Percentiles rank a stretch among this genome's conserved stretches.
phyloP scores from a whole-genome alignment of 768 basidiomycete genomes.

The Lanmaoa pseudosensibilis region DNA sequence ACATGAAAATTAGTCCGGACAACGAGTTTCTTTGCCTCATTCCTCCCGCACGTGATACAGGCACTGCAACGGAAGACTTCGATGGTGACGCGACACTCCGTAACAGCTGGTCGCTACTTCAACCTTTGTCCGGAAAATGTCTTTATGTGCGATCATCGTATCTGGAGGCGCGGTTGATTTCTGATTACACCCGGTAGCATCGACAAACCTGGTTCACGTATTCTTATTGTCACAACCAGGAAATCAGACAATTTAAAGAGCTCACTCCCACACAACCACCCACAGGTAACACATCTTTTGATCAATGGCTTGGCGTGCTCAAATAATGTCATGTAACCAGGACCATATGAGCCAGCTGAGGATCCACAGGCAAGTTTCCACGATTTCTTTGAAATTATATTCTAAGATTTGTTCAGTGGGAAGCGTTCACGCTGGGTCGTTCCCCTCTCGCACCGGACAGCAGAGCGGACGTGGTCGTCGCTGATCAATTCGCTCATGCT shows the following conservation, averaged over 20 bases:
- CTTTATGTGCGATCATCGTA: slow-evolving; percentile 69
- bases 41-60: slow-evolving; percentile 56
- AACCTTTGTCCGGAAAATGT: slow-evolving; percentile 76
- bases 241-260: slow-evolving; percentile 96
- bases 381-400: slow-evolving; percentile 24
- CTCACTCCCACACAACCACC: slow-evolving; percentile 62
- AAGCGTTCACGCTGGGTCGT: slow-evolving; percentile 74
- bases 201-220: slow-evolving; percentile 97
- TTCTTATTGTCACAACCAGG: slow-evolving; percentile 90
- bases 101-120: slow-evolving; percentile 80
- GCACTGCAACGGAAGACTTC: slow-evolving; percentile 50
- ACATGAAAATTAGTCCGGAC: slow-evolving; percentile 70
- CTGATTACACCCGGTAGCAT: slow-evolving; percentile 51
- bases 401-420: slow-evolving; percentile 51
- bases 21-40: slow-evolving; percentile 78
- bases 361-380: slow-evolving; percentile 68
- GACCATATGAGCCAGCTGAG: slow-evolving; percentile 76
- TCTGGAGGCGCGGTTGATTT: slow-evolving; percentile 27
- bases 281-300: slow-evolving; percentile 50
- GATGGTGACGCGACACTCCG: slow-evolving; percentile 64
- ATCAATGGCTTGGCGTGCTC: slow-evolving; percentile 20
- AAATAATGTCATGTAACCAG: slow-evolving; percentile 40
- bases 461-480: slow-evolving; percentile 63
- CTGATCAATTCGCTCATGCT: slow-evolving; percentile 62
- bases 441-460: slow-evolving; percentile 61